Percentiles rank a stretch among this genome's conserved stretches.
phyloP scores from a whole-genome alignment of 805 yeast species.

The Monosporozyma unispora region DNA sequence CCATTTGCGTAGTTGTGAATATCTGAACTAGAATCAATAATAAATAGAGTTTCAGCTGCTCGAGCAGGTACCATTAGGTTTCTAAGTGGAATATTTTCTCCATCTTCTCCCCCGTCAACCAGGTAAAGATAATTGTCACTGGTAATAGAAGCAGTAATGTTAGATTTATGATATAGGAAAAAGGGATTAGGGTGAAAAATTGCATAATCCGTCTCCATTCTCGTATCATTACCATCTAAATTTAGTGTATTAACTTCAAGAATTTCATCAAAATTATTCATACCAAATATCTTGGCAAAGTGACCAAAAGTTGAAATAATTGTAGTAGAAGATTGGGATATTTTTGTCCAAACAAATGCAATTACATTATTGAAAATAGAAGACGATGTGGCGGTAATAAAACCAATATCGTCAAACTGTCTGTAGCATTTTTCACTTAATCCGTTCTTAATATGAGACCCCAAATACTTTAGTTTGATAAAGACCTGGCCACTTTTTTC shows the following conservation, averaged over 20 bases:
- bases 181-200: constrained; percentile 57
- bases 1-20: constrained; percentile 50
- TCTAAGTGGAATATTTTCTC: constrained; percentile 59
- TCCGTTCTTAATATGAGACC: constrained; percentile 41
- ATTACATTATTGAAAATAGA: constrained; percentile 51
- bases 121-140: constrained; percentile 33
- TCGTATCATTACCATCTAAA: not conserved
- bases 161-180: constrained; percentile 22
- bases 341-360: constrained; percentile 37
- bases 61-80: constrained; percentile 59
- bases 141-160: constrained; percentile 17
- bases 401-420: constrained; percentile 52
- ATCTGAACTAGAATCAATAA: constrained; percentile 53
- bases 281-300: constrained; percentile 23
- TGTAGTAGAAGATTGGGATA: constrained; percentile 26
- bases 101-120: constrained; percentile 77
- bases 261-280: not conserved
- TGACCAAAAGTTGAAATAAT: constrained; percentile 30
- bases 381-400: constrained; percentile 55
- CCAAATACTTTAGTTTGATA: constrained; percentile 43
- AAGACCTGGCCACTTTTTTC: constrained; percentile 40
- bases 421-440: constrained; percentile 35
- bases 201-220: constrained; percentile 42
- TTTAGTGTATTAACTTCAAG: not conserved
- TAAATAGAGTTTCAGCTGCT: constrained; percentile 52